Base-by-base conservation (phyloP, 2,329 filamentous ascomycete species). In the Fusarium algeriense region DNA sequence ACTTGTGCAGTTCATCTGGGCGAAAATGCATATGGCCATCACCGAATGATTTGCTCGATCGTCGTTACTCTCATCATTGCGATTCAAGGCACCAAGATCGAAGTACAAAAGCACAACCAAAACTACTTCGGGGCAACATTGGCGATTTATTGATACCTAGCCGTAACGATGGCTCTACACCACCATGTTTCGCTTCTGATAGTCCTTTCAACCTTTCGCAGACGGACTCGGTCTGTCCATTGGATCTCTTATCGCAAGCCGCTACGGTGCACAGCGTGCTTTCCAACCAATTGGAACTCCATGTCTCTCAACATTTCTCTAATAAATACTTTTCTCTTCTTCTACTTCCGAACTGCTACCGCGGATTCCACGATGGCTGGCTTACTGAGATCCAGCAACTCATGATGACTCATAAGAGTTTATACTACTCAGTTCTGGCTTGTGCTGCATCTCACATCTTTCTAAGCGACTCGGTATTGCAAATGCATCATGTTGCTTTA, bases 381-480 rank as follows among this genome's bases (percentile, higher is more conserved):
- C 72, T 78, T 5, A 45, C 57, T 3, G 75, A 79, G 13, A 77
- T 80, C 15, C 71, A 76, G 43, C 52, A 73, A n/a, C 73, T 78
- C 2, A 78, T 78, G 76, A 35, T 59, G 3, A 64, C 64, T 3
- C 68, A 75, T 48, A 74, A 77, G 48, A 76, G 75, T 34, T 62
- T 80, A 1, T 74, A 77, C 43, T 78, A 77, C 32, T 77, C 78
- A 13, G 75, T 79, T 2, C 56, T 80, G 43, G 75, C 75, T 14
- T 76, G 73, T 37, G 71, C 74, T 12, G 75, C 75, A 6, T 76
- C 75, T 3, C 75, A 77, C 11, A 60, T 77, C 7, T 69, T 75
- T 52, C 60, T 70, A 5, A 64, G 60, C 14, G 70, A 75, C 20
- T 30, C 52, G 0, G 66, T 69, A 1, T 57, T 56, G 23, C 64